Percentiles rank a stretch among this genome's conserved stretches.
These are phyloP conservation scores for Prorocentrum cordatum DNA, from an alignment of 169 alveolate species.

Conservation along the genomic window DNA sequence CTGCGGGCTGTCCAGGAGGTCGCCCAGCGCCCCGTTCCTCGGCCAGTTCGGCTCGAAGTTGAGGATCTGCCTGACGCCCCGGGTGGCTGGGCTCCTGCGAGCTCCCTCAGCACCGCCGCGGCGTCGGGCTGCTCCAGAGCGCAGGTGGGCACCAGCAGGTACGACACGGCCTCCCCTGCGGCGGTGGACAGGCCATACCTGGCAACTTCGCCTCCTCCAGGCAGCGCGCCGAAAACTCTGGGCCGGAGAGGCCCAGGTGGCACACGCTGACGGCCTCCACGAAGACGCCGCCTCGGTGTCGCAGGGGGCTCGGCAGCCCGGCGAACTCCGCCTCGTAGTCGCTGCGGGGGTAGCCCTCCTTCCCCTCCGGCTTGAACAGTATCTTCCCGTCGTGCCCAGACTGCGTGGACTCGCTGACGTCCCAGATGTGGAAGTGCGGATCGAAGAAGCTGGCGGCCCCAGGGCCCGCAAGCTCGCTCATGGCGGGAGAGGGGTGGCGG, in stretches of 20 bases:
- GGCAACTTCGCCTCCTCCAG: too few relatives aligned
- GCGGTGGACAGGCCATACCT: too few relatives aligned
- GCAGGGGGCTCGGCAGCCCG: background rate
- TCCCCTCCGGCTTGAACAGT: background rate
- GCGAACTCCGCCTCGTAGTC: background rate
- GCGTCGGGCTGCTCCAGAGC: conserved; percentile 22
- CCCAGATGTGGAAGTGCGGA: background rate
- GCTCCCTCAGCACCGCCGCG: background rate
- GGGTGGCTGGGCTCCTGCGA: background rate
- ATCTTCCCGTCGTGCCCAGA: background rate
- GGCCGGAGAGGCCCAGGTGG: background rate
- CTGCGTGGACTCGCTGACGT: background rate
- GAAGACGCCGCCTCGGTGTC: background rate
- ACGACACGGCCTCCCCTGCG: too few relatives aligned
- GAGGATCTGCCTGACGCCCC: conserved; percentile 30
- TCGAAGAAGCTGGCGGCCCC: too few relatives aligned
- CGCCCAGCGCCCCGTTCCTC: conserved; percentile 7
- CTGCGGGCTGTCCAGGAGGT: background rate
- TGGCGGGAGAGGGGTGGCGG: too few relatives aligned
- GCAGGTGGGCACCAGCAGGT: conserved; percentile 19
- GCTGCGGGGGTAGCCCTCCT: background rate
- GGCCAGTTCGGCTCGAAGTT: conserved; percentile 39
- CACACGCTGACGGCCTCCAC: background rate
- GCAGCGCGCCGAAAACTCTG: background rate
- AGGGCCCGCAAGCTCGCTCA: too few relatives aligned